Percentiles rank a stretch among this genome's conserved stretches.
phyloP scores from a whole-genome alignment of 768 basidiomycete genomes.

The Amanita jacksonii region DNA sequence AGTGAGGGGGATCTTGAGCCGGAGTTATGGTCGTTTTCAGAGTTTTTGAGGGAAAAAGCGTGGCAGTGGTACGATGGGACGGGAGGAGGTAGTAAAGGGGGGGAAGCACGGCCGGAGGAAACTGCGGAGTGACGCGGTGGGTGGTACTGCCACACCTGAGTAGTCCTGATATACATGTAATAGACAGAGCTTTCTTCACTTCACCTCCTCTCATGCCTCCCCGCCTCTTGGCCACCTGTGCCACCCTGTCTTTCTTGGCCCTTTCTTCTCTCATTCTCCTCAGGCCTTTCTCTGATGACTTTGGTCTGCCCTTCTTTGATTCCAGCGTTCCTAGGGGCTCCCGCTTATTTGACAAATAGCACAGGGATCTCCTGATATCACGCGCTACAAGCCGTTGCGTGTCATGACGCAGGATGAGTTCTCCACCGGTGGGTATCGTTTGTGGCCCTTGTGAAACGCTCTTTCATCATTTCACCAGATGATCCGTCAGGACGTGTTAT shows the following conservation, averaged over 20 bases:
- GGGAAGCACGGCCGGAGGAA: slow-evolving; percentile 43
- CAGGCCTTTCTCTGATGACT: neutral
- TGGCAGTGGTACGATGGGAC: slow-evolving; percentile 63
- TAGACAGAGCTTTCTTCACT: slow-evolving; percentile 6
- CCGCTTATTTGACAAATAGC: neutral
- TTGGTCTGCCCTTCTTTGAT: neutral
- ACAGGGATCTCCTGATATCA: slow-evolving; percentile 47
- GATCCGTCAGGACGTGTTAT: slow-evolving; percentile 49
- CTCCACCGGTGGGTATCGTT: slow-evolving; percentile 35
- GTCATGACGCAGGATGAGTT: slow-evolving; percentile 41
- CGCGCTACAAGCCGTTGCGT: slow-evolving; percentile 32
- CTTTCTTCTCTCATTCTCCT: neutral
- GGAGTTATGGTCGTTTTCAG: slow-evolving; percentile 72
- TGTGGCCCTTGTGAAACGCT: neutral
- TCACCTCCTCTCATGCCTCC: slow-evolving; percentile 12
- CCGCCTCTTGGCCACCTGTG: slow-evolving; percentile 5
- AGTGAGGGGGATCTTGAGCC: slow-evolving; percentile 37
- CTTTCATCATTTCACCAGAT: slow-evolving; percentile 24
- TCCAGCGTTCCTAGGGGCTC: neutral
- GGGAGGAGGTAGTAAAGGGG: slow-evolving; percentile 17
- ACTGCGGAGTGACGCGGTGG: slow-evolving; percentile 20
- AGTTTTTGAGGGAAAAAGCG: slow-evolving; percentile 67
- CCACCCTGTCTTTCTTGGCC: neutral
- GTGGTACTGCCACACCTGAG: no score
- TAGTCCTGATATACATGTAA: no score